Base-by-base conservation (phyloP, 352 stramenopile species). In the Pythium rishiriense region DNA sequence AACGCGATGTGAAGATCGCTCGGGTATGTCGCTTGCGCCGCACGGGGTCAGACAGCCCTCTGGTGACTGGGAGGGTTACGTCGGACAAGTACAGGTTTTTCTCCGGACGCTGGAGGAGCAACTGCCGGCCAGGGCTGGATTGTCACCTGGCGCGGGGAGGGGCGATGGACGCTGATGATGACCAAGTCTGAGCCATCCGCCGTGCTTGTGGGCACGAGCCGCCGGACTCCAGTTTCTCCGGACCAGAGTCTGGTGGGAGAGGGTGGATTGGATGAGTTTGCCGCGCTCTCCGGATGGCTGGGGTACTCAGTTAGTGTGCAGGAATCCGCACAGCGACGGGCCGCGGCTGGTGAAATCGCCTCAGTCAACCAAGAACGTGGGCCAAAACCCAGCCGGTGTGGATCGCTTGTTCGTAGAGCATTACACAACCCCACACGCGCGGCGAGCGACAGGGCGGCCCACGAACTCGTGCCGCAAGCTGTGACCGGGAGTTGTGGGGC, bases 231-330 rank as follows among this genome's bases (percentile, higher is more conserved):
- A 43, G 37, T 43, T 35, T 43, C 37, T n/a, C 37, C 14, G 37
- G 37, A 43, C 37, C 37, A 43, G 37, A 43, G 37, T n/a, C 37
- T 43, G 37, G 37, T 43, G 37, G 37, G 37, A 43, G 37, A 43
- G 37, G 37, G 37, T 43, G 37, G 37, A 43, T 43, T 43, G 5
- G 37, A 43, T 43, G 37, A 43, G 37, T 43, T 43, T 12, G 37
- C 37, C 37, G n/a, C n/a, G 3, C 9, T 35, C 6, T 43, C 37
- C 37, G 37, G 37, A 43, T 43, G 37, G 37, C 37, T n/a, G n/a
- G 15, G 37, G 37, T 43, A 43, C 37, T 43, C 37, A 43, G 37
- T 43, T 43, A 43, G 37, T 43, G 37, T 17, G 37, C 6, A 21
- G 37, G 9, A 43, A 17, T 4, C 4, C 8, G 37, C 37, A n/a